Evolutionary conservation across 495 filamentous ascomycete species (phyloP).

Genomic region (Cercophora samala): DNA sequence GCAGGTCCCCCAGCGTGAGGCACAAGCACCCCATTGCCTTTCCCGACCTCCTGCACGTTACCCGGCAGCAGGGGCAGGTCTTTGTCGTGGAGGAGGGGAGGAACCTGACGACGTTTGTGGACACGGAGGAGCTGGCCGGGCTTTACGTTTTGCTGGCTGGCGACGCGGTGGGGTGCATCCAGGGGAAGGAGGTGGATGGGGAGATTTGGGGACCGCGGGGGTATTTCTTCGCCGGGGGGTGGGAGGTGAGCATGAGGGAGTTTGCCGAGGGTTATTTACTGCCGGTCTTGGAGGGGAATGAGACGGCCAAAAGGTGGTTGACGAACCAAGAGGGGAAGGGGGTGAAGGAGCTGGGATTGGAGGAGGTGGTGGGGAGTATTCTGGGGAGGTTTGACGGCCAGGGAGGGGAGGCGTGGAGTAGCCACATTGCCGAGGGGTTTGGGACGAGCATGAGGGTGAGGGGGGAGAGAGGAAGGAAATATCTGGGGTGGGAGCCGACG

Average conservation of each 20-base stretch:
- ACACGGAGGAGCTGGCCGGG: slow-evolving; percentile 12
- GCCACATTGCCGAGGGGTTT: slow-evolving; percentile 22
- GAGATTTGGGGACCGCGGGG: slow-evolving; percentile 15
- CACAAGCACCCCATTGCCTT: slow-evolving; percentile 15
- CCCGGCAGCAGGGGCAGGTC: background rate
- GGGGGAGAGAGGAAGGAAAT: slow-evolving; percentile 9
- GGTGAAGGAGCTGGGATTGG: slow-evolving; percentile 5
- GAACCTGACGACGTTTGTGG: slow-evolving; percentile 18
- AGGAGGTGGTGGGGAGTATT: slow-evolving; percentile 7
- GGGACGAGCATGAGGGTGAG: slow-evolving; percentile 15
- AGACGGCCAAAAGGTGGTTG: background rate
- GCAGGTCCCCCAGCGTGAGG: slow-evolving; percentile 8
- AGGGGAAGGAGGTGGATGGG: background rate
- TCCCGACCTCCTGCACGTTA: slow-evolving; percentile 14
- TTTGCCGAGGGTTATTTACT: slow-evolving; percentile 7
- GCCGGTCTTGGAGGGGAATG: slow-evolving; percentile 6
- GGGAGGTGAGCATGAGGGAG: slow-evolving; percentile 11
- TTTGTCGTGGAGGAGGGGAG: slow-evolving; percentile 9
- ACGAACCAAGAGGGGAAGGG: background rate
- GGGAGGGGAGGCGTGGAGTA: slow-evolving; percentile 10
- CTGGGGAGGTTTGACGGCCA: background rate
- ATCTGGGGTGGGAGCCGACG: slow-evolving; percentile 4
- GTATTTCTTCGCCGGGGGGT: slow-evolving; percentile 13
- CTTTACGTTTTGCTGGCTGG: slow-evolving; percentile 13
- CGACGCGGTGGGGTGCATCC: slow-evolving; percentile 9